Evolutionary conservation across 75 land plant genomes (phyloP).

Genomic region (Gnetum montanum): DNA sequence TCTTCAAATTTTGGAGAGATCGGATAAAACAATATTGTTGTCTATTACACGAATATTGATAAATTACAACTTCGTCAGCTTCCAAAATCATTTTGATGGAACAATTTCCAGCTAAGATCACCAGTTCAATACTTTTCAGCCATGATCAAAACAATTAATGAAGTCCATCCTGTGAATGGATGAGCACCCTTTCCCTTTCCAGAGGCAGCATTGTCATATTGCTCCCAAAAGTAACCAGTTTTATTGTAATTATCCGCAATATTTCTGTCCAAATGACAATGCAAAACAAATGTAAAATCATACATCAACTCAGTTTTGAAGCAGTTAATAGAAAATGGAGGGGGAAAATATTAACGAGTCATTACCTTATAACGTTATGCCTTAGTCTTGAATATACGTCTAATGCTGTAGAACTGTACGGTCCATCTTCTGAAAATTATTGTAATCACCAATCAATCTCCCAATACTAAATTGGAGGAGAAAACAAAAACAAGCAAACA

Average conservation of each 20-base stretch:
- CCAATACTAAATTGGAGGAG: background rate
- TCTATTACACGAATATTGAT: no score
- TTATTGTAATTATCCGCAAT: conserved; percentile 62
- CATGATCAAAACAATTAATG: conserved; percentile 82
- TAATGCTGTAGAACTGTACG: conserved; percentile 50
- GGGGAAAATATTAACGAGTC: background rate
- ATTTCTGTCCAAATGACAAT: conserved; percentile 57
- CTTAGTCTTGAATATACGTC: conserved; percentile 59
- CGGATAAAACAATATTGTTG: no score
- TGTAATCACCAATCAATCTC: no score
- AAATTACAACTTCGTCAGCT: no score
- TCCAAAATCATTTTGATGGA: background rate
- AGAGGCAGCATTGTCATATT: conserved; percentile 68
- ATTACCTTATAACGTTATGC: conserved; percentile 68
- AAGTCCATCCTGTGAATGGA: conserved; percentile 97
- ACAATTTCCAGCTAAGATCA: background rate
- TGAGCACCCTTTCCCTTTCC: conserved; percentile 90
- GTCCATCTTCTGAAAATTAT: conserved; percentile 55
- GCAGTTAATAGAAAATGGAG: background rate
- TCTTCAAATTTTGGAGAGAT: no score
- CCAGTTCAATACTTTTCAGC: conserved; percentile 72
- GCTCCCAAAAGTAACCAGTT: conserved; percentile 91
- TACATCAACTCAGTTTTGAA: background rate
- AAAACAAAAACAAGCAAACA: background rate
- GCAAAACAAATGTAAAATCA: background rate